Conservation (phyloP, 2,329 filamentous ascomycete species). For the Trichophyton schoenleinii region DNA sequence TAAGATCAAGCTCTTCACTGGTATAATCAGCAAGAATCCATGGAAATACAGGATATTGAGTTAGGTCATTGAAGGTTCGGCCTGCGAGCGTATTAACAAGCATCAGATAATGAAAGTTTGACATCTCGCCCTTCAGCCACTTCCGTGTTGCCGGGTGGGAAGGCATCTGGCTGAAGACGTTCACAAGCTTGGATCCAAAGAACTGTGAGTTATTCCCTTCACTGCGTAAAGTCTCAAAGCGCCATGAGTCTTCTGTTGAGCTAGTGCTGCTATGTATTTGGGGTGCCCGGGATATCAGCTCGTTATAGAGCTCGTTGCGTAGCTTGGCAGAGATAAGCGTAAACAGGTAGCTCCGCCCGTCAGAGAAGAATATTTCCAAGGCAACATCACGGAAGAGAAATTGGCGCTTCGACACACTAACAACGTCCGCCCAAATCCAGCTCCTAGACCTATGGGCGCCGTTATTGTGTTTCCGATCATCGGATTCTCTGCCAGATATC, state of each 20-base stretch:
- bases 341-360: constrained; percentile 86
- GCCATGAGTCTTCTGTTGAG: constrained; percentile 80
- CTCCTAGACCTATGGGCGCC: constrained; percentile 70
- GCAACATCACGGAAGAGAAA: constrained; percentile 93
- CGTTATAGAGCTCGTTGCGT: constrained; percentile 69
- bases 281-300: constrained; percentile 65
- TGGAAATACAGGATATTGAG: constrained; percentile 94
- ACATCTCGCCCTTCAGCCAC: constrained; percentile 90
- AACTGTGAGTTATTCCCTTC: constrained; percentile 51
- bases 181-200: constrained; percentile 80
- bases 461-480: constrained; percentile 41
- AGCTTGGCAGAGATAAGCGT: constrained; percentile 63
- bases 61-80: constrained; percentile 92
- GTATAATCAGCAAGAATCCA: constrained; percentile 96
- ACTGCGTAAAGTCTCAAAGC: constrained; percentile 69
- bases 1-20: constrained; percentile 79
- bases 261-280: constrained; percentile 60
- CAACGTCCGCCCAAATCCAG: constrained; percentile 90
- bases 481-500: constrained; percentile 64
- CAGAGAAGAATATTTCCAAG: constrained; percentile 94
- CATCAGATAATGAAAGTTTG: constrained; percentile 98
- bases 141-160: constrained; percentile 75
- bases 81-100: constrained; percentile 95
- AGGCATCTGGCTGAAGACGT: constrained; percentile 72
- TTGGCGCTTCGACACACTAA: constrained; percentile 88